phyloP scores from a whole-genome alignment of 192 early-diverging fungal genomes.

The Coemansia pectinata region DNA sequence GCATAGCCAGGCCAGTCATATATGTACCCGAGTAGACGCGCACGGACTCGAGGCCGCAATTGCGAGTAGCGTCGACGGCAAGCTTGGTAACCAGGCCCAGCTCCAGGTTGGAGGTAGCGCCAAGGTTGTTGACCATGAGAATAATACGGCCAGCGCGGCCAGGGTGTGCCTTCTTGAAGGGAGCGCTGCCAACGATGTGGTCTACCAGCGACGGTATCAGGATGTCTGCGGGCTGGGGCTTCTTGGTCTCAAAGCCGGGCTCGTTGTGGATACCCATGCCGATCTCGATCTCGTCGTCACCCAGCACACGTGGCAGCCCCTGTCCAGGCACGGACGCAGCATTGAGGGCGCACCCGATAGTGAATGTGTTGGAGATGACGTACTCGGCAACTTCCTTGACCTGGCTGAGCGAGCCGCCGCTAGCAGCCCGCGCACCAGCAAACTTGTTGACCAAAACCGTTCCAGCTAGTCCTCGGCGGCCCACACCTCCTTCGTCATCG shows the following conservation, averaged over 20 bases:
- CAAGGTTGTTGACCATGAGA: conserved; percentile 86
- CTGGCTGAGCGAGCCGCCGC: conserved; percentile 61
- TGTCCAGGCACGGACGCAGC: conserved; percentile 74
- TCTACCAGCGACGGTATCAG: conserved; percentile 60
- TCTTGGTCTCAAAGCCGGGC: conserved; percentile 65
- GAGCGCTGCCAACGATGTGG: conserved; percentile 55
- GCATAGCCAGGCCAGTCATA: conserved; percentile 84
- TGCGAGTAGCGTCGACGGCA: conserved; percentile 56
- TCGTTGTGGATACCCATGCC: conserved; percentile 90
- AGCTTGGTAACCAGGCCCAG: conserved; percentile 70
- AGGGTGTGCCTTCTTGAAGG: conserved; percentile 31
- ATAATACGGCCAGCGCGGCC: conserved; percentile 47
- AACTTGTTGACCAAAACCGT: conserved; percentile 80
- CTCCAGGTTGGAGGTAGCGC: conserved; percentile 72
- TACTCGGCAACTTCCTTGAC: conserved; percentile 61
- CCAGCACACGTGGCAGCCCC: conserved; percentile 56
- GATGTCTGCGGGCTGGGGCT: conserved; percentile 51
- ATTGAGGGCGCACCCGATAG: conserved; percentile 76
- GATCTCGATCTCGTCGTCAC: conserved; percentile 62
- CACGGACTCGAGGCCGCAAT: conserved; percentile 43
- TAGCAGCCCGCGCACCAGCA: conserved; percentile 69
- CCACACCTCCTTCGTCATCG: conserved; percentile 65
- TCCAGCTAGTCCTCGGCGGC: conserved; percentile 77
- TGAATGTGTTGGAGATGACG: conserved; percentile 65
- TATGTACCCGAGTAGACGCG: conserved; percentile 70